Percentiles rank a stretch among this genome's conserved stretches.
These are phyloP conservation scores for Piromyces finnis DNA, from an alignment of 192 early-diverging fungal species.

Conservation along the genomic window DNA sequence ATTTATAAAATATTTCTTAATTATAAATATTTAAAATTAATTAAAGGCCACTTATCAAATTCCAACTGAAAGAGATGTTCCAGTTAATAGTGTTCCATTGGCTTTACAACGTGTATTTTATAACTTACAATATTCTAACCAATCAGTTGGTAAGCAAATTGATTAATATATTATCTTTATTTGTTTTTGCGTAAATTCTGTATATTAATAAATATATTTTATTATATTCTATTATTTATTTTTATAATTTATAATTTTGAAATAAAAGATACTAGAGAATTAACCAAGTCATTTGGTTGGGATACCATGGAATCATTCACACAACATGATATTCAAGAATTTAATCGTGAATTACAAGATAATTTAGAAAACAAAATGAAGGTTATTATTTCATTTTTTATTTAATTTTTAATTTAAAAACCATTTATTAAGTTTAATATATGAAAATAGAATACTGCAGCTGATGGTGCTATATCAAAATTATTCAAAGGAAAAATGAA, in stretches of 20 bases:
- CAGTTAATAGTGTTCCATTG: conserved; percentile 66
- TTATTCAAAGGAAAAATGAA: conserved; percentile 98
- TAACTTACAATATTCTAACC: conserved; percentile 51
- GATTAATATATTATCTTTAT: neutral
- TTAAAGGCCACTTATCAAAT: conserved; percentile 44
- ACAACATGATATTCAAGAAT: conserved; percentile 99
- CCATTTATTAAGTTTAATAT: neutral
- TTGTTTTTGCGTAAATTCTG: neutral
- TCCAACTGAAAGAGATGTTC: conserved; percentile 76
- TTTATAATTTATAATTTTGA: neutral
- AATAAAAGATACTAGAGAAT: conserved; percentile 58
- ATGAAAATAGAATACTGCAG: conserved; percentile 49
- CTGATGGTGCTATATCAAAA: conserved; percentile 74
- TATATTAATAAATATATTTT: neutral
- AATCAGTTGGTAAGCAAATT: conserved; percentile 40
- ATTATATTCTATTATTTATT: neutral
- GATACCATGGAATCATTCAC: conserved; percentile 81
- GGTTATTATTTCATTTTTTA: conserved; percentile 15
- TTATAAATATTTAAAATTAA: too few relatives aligned
- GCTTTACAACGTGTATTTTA: conserved; percentile 93
- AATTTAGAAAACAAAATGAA: conserved; percentile 97
- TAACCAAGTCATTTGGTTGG: conserved; percentile 98
- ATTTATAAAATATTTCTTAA: too few relatives aligned
- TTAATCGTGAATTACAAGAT: conserved; percentile 91
- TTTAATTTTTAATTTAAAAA: neutral